These are phyloP conservation scores for Coemansia sp. DNA, from an alignment of 192 early-diverging fungal genomes.

Conservation along the genomic window DNA sequence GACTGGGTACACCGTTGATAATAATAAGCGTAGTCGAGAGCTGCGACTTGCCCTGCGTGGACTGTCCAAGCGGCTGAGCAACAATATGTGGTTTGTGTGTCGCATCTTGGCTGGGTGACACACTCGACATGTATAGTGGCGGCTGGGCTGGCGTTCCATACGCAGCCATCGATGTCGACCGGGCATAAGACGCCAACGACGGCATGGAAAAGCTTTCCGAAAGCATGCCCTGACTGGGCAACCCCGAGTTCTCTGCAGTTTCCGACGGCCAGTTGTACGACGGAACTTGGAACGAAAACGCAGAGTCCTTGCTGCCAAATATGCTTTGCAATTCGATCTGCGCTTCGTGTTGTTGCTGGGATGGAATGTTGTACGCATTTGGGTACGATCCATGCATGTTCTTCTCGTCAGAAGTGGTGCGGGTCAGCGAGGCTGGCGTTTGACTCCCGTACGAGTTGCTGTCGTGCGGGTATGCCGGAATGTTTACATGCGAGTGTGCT, in stretches of 20 bases:
- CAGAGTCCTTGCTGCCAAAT: conserved; percentile 4
- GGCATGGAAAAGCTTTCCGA: conserved; percentile 10
- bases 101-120: not conserved
- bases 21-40: conserved; percentile 34
- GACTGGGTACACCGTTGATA: conserved; percentile 35
- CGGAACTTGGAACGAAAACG: conserved; percentile 33
- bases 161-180: not conserved
- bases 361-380: not conserved
- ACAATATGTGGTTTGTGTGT: not conserved
- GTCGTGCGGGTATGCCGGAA: not conserved
- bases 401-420: not conserved
- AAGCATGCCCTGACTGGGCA: not conserved
- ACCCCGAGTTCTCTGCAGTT: not conserved
- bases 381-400: not conserved
- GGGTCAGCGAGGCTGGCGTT: not conserved
- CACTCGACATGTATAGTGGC: not conserved
- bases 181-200: not conserved
- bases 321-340: conserved; percentile 7
- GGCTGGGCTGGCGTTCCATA: not conserved
- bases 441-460: not conserved
- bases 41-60: conserved; percentile 10
- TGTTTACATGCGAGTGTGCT: not conserved
- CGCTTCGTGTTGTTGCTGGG: not conserved
- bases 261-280: conserved; percentile 8
- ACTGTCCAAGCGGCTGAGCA: conserved; percentile 2